Conservation (phyloP, 495 filamentous ascomycete species). For the Aspergillus cavernicola region DNA sequence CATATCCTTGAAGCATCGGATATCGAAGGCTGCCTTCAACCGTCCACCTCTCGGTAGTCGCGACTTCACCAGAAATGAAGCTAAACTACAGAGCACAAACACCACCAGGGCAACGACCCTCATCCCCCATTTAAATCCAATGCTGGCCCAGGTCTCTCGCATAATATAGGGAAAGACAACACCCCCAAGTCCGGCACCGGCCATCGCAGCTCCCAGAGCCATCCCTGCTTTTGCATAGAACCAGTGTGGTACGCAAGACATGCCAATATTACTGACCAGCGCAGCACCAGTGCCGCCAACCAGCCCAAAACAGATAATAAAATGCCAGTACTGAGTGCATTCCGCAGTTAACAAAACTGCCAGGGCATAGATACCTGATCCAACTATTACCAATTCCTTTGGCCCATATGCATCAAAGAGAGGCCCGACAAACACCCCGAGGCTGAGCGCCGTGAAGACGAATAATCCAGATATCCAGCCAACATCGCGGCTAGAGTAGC, state of each 20-base stretch:
- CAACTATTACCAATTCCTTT: conserved; percentile 47
- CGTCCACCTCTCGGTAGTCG: conserved; percentile 28
- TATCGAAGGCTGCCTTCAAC: conserved; percentile 46
- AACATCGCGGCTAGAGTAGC: conserved; percentile 52
- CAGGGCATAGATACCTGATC: conserved; percentile 46
- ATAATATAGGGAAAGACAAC: conserved; percentile 60
- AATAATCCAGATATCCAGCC: conserved; percentile 66
- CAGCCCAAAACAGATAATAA: too few species aligned
- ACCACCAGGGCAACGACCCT: conserved; percentile 57
- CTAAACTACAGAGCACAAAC: conserved; percentile 46
- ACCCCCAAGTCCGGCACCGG: conserved; percentile 47
- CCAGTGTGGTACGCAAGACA: conserved; percentile 40
- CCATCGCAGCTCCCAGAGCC: conserved; percentile 39
- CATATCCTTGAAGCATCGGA: conserved; percentile 53
- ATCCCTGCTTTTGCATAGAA: conserved; percentile 34
- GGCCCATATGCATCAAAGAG: conserved; percentile 62
- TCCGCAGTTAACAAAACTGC: conserved; percentile 53
- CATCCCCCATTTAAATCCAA: conserved; percentile 61
- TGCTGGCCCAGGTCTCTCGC: conserved; percentile 42
- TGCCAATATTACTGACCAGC: conserved; percentile 51
- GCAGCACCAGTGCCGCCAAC: conserved; percentile 56
- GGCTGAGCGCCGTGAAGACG: conserved; percentile 57
- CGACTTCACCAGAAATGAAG: conserved; percentile 35
- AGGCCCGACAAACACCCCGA: conserved; percentile 62
- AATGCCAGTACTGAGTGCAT: too few species aligned